These are phyloP conservation scores for Suillus weaverae DNA, from an alignment of 768 basidiomycete species.

Conservation along the genomic window DNA sequence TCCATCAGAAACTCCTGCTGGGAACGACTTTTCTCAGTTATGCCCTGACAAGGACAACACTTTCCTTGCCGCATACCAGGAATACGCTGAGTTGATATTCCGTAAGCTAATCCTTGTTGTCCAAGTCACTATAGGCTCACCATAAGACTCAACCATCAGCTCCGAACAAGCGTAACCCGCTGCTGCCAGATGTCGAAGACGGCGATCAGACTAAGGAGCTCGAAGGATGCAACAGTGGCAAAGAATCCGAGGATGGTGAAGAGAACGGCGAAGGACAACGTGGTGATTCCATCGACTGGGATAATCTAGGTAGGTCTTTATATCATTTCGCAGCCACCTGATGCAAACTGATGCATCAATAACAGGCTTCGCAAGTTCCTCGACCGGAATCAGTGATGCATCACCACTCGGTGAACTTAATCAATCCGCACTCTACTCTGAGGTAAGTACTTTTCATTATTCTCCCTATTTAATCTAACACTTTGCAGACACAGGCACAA, in stretches of 20 bases:
- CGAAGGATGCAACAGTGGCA: too few species aligned
- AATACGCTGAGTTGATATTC: constrained; percentile 5
- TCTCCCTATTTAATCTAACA: not conserved
- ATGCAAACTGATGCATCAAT: not conserved
- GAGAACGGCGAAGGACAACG: not conserved
- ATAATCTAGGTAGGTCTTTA: not conserved
- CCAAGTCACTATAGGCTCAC: not conserved
- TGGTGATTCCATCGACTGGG: not conserved
- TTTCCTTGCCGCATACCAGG: constrained; percentile 1
- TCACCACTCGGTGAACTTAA: not conserved
- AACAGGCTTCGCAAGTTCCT: not conserved
- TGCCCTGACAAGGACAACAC: constrained; percentile 4
- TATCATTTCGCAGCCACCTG: not conserved
- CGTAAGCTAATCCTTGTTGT: constrained; percentile 4
- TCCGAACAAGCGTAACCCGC: not conserved
- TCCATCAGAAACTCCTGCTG: not conserved
- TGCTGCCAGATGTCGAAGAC: not conserved
- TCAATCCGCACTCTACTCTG: not conserved
- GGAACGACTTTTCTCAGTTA: not conserved
- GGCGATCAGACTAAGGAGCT: not conserved
- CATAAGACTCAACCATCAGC: not conserved
- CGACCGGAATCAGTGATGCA: not conserved
- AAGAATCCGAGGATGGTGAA: not conserved
- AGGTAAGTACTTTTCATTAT: not conserved
- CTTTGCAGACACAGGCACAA: not conserved